Percentiles rank a stretch among this genome's conserved stretches.
Evolutionary conservation across 441 rosid species (phyloP).

Genomic region (Lepidium campestre): DNA sequence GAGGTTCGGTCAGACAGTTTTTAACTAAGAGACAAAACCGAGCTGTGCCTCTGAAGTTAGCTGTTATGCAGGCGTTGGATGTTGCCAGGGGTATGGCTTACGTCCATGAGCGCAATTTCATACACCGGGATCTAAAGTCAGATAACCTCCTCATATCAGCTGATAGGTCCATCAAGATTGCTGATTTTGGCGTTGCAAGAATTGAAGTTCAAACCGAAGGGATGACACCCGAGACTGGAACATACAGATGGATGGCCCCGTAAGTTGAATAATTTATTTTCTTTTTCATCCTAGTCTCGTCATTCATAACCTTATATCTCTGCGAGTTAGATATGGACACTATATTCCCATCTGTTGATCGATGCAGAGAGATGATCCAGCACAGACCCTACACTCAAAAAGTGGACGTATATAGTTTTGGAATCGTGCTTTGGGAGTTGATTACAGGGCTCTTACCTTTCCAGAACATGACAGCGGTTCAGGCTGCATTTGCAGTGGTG

Average conservation of each 20-base stretch:
- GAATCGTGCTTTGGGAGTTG: slow-evolving; percentile 94
- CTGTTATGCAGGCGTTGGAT: slow-evolving; percentile 93
- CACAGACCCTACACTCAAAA: slow-evolving; percentile 94
- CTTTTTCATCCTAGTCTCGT: not conserved
- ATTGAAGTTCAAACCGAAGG: slow-evolving; percentile 99
- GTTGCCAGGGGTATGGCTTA: slow-evolving; percentile 96
- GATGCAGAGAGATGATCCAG: slow-evolving; percentile 95
- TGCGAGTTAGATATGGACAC: not conserved
- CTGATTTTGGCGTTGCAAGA: slow-evolving; percentile 97
- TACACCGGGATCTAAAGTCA: slow-evolving; percentile 87
- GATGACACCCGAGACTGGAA: slow-evolving; percentile 98
- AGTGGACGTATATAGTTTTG: slow-evolving; percentile 94
- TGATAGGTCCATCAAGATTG: slow-evolving; percentile 87
- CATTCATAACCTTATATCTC: not conserved
- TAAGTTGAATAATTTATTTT: slow-evolving; percentile 38
- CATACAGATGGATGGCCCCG: slow-evolving; percentile 99
- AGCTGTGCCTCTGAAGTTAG: slow-evolving; percentile 77
- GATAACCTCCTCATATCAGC: slow-evolving; percentile 87
- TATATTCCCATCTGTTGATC: not conserved
- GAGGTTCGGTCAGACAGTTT: slow-evolving; percentile 92
- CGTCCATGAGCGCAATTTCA: slow-evolving; percentile 77
- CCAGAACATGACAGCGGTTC: slow-evolving; percentile 96
- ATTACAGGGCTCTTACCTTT: slow-evolving; percentile 86
- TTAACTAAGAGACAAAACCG: slow-evolving; percentile 72
- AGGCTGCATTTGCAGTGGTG: slow-evolving; percentile 98